phyloP scores from a whole-genome alignment of 2,329 filamentous ascomycete species.

The Pestalotiopsis sp. region DNA sequence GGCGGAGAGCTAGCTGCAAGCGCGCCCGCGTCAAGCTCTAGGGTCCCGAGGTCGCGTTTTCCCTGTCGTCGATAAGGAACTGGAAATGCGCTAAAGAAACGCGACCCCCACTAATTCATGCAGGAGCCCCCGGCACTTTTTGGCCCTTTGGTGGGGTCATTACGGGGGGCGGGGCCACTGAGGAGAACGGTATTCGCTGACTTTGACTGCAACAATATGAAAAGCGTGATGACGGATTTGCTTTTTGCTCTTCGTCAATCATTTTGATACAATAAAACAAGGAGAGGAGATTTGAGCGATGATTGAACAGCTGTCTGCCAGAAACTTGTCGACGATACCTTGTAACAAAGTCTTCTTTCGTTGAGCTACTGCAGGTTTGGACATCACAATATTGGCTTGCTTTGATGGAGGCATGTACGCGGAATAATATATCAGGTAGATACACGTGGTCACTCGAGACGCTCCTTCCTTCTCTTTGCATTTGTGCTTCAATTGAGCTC shows the following conservation, averaged over 20 bases:
- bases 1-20: not conserved
- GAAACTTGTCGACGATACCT: no score
- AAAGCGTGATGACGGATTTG: not conserved
- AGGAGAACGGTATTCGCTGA: not conserved
- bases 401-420: no score
- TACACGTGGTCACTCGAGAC: no score
- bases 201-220: not conserved
- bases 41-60: not conserved
- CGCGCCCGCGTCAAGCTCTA: not conserved
- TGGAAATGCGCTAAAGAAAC: not conserved
- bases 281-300: no score
- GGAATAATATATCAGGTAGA: no score
- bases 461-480: no score
- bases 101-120: not conserved
- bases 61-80: constrained; percentile 4
- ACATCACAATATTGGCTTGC: no score
- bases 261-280: no score
- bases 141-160: not conserved
- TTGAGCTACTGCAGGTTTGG: no score
- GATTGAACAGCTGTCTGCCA: no score
- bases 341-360: no score
- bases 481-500: no score
- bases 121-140: not conserved
- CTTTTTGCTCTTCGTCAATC: not conserved
- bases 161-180: not conserved